phyloP scores from a whole-genome alignment of 1,284 basidiomycete genomes.

The Cryptococcus neoformans region DNA sequence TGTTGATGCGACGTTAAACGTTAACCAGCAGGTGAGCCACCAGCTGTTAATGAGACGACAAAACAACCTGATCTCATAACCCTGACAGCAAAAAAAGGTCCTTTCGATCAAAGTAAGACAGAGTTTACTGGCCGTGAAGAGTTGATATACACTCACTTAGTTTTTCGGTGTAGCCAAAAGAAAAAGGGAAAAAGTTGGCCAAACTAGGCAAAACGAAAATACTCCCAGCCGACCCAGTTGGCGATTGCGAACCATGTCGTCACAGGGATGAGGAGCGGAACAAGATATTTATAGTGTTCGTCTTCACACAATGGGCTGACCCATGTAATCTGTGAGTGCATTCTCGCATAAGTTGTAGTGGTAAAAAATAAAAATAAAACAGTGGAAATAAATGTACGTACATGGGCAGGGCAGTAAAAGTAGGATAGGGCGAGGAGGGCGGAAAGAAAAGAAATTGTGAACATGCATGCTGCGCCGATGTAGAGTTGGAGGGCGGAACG shows the following conservation, averaged over 20 bases:
- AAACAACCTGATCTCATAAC: too few relatives aligned
- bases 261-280: constrained; percentile 72
- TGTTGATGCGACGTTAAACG: too few relatives aligned
- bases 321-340: background rate
- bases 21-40: too few relatives aligned
- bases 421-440: constrained; percentile 11
- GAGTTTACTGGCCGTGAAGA: too few relatives aligned
- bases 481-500: constrained; percentile 6
- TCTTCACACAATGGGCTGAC: constrained; percentile 51
- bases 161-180: too few relatives aligned
- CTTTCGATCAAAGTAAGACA: too few relatives aligned
- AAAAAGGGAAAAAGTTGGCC: too few relatives aligned
- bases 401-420: constrained; percentile 12
- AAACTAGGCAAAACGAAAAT: constrained; percentile 63
- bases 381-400: background rate
- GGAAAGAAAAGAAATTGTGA: constrained; percentile 4
- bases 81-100: too few relatives aligned
- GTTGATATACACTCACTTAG: too few relatives aligned
- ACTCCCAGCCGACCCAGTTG: constrained; percentile 97
- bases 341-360: background rate
- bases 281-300: constrained; percentile 85
- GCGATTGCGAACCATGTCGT: constrained; percentile 85
- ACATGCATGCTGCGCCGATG: constrained; percentile 4
- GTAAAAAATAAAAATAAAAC: too few relatives aligned
- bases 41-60: too few relatives aligned